phyloP scores from a whole-genome alignment of 2,329 filamentous ascomycete species.

The Fusarium sp. region DNA sequence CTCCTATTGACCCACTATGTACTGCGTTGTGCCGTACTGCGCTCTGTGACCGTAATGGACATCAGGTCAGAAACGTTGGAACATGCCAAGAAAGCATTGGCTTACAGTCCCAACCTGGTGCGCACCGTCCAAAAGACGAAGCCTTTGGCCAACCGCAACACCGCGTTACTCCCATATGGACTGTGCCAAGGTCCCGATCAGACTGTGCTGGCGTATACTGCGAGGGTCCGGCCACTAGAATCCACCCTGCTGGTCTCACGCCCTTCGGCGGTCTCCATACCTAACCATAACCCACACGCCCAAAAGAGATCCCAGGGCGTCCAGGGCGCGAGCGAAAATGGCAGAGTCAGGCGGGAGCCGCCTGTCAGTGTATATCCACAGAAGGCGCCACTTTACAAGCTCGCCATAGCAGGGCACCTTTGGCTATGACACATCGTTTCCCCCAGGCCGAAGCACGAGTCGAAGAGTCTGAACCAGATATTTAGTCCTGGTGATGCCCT shows the following conservation, averaged over 20 bases:
- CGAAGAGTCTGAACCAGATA: slow-evolving; percentile 40
- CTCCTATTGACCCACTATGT: slow-evolving; percentile 31
- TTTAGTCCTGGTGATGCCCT: slow-evolving; percentile 50
- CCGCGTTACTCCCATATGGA: slow-evolving; percentile 8
- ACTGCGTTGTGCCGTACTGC: slow-evolving; percentile 24
- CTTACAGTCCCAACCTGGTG: slow-evolving; percentile 16
- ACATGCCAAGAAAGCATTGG: slow-evolving; percentile 28
- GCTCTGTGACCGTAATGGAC: slow-evolving; percentile 20
- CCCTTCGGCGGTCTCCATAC: slow-evolving; percentile 40
- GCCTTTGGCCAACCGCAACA: slow-evolving; percentile 28
- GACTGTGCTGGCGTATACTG: slow-evolving; percentile 36
- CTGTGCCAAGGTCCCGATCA: slow-evolving; percentile 19
- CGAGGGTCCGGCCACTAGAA: slow-evolving; percentile 18
- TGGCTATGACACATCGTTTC: slow-evolving; percentile 52
- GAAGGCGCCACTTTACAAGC: slow-evolving; percentile 50
- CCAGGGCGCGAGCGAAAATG: slow-evolving; percentile 37
- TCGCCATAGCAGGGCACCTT: slow-evolving; percentile 48
- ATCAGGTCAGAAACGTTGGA: slow-evolving; percentile 44
- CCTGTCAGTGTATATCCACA: slow-evolving; percentile 43
- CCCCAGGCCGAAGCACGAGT: slow-evolving; percentile 39
- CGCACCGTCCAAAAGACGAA: slow-evolving; percentile 27
- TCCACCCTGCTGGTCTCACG: slow-evolving; percentile 38
- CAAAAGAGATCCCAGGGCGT: slow-evolving; percentile 38
- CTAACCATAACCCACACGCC: slow-evolving; percentile 44
- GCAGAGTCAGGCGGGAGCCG: slow-evolving; percentile 48